These are phyloP conservation scores for Aeschynomene evenia DNA, from an alignment of 306 rosid species.

Conservation along the genomic window DNA sequence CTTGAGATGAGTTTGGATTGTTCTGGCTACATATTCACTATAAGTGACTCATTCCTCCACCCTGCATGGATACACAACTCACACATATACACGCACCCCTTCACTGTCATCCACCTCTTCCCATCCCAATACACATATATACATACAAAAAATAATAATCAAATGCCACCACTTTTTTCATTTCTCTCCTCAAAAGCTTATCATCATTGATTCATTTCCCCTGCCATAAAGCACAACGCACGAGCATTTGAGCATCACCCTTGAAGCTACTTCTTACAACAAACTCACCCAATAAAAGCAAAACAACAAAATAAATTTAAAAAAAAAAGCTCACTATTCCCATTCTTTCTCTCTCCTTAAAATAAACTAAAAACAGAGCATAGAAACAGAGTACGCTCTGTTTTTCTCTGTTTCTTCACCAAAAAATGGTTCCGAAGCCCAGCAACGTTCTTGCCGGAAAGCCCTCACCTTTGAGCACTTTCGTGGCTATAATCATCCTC, in stretches of 20 bases:
- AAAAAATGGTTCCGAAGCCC: constrained; percentile 51
- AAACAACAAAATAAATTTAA: not conserved
- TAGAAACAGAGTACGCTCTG: constrained; percentile 1
- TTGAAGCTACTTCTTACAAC: not conserved
- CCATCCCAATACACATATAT: not conserved
- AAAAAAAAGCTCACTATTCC: not conserved
- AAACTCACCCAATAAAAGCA: not conserved
- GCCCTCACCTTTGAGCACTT: constrained; percentile 44
- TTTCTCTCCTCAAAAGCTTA: not conserved
- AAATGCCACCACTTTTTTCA: constrained; percentile 5
- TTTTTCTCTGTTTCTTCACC: not conserved
- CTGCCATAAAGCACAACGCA: not conserved
- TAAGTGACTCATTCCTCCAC: constrained; percentile 31
- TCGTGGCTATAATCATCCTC: constrained; percentile 39
- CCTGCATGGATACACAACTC: constrained; percentile 24
- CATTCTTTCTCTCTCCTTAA: not conserved
- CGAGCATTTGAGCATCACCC: not conserved
- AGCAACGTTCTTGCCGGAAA: constrained; percentile 36
- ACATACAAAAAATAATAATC: too few relatives aligned
- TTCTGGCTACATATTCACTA: constrained; percentile 14
- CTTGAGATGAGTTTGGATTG: not conserved
- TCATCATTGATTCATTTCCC: not conserved
- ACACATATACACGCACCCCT: not conserved
- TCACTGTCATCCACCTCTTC: constrained; percentile 34
- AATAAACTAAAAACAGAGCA: not conserved